Evolutionary conservation across 2,329 filamentous ascomycete genomes (phyloP), one percentile per base, ranked within the genome.

Genomic region (Polytolypa hystricis): DNA sequence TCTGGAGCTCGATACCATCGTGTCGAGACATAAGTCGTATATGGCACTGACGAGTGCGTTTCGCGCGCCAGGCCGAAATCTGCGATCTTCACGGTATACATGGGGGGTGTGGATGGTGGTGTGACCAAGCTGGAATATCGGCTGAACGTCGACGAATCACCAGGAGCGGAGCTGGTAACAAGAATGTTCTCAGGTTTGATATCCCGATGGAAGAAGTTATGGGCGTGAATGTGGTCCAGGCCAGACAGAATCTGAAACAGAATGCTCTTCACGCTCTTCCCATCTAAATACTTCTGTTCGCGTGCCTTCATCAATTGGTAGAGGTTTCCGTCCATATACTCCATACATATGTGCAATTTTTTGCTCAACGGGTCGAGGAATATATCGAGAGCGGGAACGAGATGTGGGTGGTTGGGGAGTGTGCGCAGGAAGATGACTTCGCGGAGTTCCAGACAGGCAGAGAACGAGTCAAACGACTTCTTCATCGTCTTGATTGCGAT

Each of bases 401-500:
- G 74, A 60, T 98, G 91, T 49, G 79, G 77, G 56, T 98, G 91
- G 30, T 74, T 69, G 2, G 91, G 91, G 11, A 98, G 69, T 8
- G 86, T 89, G 54, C 85, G 80, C 31, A 98, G 69, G 63, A 98
- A 98, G 57, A 98, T 91, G 47, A 98, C 91, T 61, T 98, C 91
- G 43, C 91, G 81, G 37, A 98, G 74, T 61, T 98, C 91, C 45
- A 95, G 66, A 59, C 91, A 98, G 35, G 86, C 82, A 11, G 75
- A 67, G 55, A 95, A 86, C 2, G 84, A 93, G 51, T 96, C 87
- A 52, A 96, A 98, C 0, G 82, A 87, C 74, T 98, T 98, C 73
- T 98, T 98, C 91, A 98, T 98, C 4, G 91, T 96, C 66, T 98
- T 98, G 66, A 98, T 95, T 29, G 91, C 91, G 52, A 98, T 83